Evolutionary conservation across 495 filamentous ascomycete genomes (phyloP).

Genomic region (Thermothielavioides terrestris): DNA sequence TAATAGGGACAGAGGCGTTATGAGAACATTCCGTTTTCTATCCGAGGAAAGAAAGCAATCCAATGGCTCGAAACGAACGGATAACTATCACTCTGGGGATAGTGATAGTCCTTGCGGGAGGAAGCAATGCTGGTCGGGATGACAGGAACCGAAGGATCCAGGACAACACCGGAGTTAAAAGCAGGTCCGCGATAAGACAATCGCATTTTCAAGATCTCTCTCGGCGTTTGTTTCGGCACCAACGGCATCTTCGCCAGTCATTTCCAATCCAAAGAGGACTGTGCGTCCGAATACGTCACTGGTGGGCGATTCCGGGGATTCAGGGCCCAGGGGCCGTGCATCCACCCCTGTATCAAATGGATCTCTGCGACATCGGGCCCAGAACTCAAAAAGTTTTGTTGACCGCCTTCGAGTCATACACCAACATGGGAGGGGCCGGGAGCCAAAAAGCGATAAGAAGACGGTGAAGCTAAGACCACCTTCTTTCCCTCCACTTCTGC

Average conservation of each 20-base stretch:
- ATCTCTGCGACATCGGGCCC: not conserved
- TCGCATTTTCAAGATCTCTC: not conserved
- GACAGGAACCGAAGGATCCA: not conserved
- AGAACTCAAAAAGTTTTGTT: not conserved
- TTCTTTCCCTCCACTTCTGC: not conserved
- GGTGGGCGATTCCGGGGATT: not conserved
- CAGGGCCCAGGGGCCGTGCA: not conserved
- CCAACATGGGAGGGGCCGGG: not conserved
- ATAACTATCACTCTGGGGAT: not conserved
- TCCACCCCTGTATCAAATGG: not conserved
- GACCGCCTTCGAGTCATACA: slow-evolving; percentile 10
- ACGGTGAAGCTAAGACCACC: not conserved
- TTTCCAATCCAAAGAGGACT: not conserved
- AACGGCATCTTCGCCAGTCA: not conserved
- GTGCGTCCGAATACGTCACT: not conserved
- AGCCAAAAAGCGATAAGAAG: not conserved
- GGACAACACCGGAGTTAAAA: not conserved
- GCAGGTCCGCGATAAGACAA: not conserved
- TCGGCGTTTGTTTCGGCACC: slow-evolving; percentile 1
- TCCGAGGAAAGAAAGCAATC: not conserved
- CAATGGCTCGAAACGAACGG: not conserved
- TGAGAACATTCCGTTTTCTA: slow-evolving; percentile 16
- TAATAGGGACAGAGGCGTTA: not conserved
- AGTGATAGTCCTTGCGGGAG: not conserved
- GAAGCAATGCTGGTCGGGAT: not conserved